These are phyloP conservation scores for Hylodesmum podocarpum DNA, from an alignment of 306 rosid genomes.

Conservation along the genomic window DNA sequence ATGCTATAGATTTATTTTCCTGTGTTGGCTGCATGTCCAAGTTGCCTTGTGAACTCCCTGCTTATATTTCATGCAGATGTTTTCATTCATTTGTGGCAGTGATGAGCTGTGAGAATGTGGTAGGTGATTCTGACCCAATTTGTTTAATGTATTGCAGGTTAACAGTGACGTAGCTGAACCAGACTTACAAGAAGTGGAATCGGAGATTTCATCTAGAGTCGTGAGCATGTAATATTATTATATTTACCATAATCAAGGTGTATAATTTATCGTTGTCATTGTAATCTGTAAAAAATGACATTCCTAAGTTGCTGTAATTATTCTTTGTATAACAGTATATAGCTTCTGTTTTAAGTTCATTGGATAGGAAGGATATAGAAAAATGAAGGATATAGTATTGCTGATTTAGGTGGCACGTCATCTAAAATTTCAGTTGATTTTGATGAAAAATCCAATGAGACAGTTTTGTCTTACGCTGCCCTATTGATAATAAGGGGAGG, in stretches of 20 bases:
- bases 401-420: constrained; percentile 32
- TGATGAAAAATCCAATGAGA: neutral
- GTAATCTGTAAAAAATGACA: constrained; percentile 47
- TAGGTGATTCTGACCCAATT: constrained; percentile 15
- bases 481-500: neutral
- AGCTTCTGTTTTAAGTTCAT: constrained; percentile 34
- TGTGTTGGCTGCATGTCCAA: neutral
- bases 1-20: neutral
- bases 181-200: constrained; percentile 61
- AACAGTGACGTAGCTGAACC: constrained; percentile 42
- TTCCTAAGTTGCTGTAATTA: constrained; percentile 47
- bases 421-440: constrained; percentile 4
- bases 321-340: constrained; percentile 39
- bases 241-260: constrained; percentile 23
- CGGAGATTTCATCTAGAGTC: constrained; percentile 74
- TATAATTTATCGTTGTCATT: constrained; percentile 28
- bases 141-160: constrained; percentile 40
- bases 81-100: constrained; percentile 15
- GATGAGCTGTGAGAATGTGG: constrained; percentile 48
- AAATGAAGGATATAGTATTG: constrained; percentile 12
- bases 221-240: constrained; percentile 66
- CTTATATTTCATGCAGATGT: neutral
- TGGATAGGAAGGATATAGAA: constrained; percentile 25
- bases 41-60: neutral
- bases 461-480: neutral